Evolutionary conservation across 148 eudicot genomes (phyloP).

Genomic region (Cornus florida): DNA sequence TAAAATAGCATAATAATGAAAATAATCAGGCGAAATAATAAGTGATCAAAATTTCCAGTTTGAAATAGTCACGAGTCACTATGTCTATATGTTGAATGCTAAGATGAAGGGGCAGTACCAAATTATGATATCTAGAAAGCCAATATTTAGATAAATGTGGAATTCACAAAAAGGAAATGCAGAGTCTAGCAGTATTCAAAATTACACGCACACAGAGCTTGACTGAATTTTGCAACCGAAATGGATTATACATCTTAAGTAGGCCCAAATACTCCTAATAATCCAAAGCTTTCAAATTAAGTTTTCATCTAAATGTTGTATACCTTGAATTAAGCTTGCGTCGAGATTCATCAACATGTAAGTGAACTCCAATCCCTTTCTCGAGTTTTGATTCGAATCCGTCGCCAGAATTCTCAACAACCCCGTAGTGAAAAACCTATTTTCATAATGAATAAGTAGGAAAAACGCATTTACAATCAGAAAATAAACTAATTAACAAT

Average conservation of each 20-base stretch:
- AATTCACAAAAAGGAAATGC: too few species aligned
- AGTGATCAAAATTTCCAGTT: neutral
- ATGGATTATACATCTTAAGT: too few species aligned
- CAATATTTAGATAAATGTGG: too few species aligned
- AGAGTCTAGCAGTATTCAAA: too few species aligned
- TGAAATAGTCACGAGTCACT: neutral
- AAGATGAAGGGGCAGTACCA: neutral
- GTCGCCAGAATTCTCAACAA: slow-evolving; percentile 39
- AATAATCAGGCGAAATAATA: neutral
- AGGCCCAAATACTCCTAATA: neutral
- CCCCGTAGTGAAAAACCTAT: slow-evolving; percentile 80
- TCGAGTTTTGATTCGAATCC: slow-evolving; percentile 28
- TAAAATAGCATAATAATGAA: neutral
- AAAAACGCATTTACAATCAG: too few species aligned
- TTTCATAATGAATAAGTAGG: neutral
- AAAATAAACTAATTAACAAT: neutral
- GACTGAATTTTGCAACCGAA: neutral
- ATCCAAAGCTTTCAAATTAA: neutral
- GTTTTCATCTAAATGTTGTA: neutral
- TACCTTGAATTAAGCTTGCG: slow-evolving; percentile 79
- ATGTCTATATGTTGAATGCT: neutral
- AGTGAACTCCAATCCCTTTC: slow-evolving; percentile 45
- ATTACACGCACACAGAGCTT: too few species aligned
- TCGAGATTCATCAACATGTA: slow-evolving; percentile 57
- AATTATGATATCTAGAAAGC: neutral